Conservation (phyloP, 2,329 filamentous ascomycete genomes). For the Trichoderma atrobrunneum region DNA sequence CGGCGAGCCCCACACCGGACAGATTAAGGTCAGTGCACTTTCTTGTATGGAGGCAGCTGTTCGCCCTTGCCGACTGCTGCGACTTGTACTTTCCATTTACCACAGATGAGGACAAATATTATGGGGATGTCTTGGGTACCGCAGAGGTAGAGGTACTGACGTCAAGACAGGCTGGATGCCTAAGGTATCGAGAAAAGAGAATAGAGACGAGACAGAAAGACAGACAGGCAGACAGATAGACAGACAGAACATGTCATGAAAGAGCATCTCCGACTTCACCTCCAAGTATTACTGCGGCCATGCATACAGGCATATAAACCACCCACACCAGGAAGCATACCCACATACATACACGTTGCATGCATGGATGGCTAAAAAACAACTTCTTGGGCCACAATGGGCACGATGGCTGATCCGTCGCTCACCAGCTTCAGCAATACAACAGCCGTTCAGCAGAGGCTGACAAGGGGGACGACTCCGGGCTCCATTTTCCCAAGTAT, state of each 20-base stretch:
- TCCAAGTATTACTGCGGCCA: not conserved
- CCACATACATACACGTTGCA: slow-evolving; percentile 11
- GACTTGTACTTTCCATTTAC: not conserved
- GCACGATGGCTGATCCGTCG: not conserved
- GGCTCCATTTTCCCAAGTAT: not conserved
- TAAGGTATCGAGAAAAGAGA: not conserved
- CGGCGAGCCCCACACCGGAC: slow-evolving; percentile 12
- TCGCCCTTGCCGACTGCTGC: not conserved
- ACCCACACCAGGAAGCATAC: slow-evolving; percentile 4
- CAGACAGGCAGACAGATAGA: not conserved
- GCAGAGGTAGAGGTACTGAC: not conserved
- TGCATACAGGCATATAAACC: not conserved
- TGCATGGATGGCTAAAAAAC: slow-evolving; percentile 9
- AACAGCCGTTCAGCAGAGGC: slow-evolving; percentile 4
- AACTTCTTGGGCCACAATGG: slow-evolving; percentile 5
- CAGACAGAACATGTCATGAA: not conserved
- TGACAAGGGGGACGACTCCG: not conserved
- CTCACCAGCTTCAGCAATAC: not conserved
- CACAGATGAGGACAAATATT: not conserved
- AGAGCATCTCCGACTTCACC: not conserved
- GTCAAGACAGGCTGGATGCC: not conserved
- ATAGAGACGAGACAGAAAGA: not conserved
- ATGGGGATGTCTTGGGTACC: not conserved
- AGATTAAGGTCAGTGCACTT: slow-evolving; percentile 9
- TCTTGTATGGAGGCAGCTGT: not conserved